These are phyloP conservation scores for Phytophthora capsici DNA, from an alignment of 352 stramenopile species.

Conservation along the genomic window DNA sequence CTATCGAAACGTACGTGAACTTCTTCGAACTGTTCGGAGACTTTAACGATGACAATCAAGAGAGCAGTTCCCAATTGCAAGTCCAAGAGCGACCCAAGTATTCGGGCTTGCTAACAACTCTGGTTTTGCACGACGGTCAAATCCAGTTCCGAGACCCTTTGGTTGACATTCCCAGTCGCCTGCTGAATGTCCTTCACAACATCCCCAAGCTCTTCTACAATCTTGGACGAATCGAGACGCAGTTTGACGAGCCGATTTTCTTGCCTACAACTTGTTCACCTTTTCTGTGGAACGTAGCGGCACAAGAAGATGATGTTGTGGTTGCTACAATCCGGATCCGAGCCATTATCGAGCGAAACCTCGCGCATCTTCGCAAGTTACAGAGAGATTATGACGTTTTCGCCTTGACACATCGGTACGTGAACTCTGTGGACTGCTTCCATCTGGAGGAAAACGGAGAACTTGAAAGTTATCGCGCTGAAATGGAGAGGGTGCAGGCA, in stretches of 20 bases:
- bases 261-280: conserved; percentile 40
- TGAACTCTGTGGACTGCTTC: conserved; percentile 56
- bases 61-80: not conserved
- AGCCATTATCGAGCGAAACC: conserved; percentile 66
- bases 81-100: not conserved
- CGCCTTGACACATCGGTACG: conserved; percentile 37
- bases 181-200: conserved; percentile 77
- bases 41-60: conserved; percentile 7
- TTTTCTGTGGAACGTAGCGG: conserved; percentile 75
- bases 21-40: conserved; percentile 73
- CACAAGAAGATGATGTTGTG: conserved; percentile 68
- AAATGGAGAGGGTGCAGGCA: conserved; percentile 39
- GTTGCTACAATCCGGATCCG: conserved; percentile 64
- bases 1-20: conserved; percentile 61
- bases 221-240: conserved; percentile 65
- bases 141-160: conserved; percentile 60
- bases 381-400: conserved; percentile 52
- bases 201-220: conserved; percentile 73
- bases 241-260: conserved; percentile 52
- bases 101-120: conserved; percentile 29
- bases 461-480: conserved; percentile 31
- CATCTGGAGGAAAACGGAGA: conserved; percentile 34
- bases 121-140: conserved; percentile 24
- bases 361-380: conserved; percentile 45
- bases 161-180: conserved; percentile 56